A percentile compares a stretch with the other conserved stretches of the same genome.
Evolutionary conservation across 345 rosid species (phyloP).

Genomic region (Eucalyptus erythrocorys): DNA sequence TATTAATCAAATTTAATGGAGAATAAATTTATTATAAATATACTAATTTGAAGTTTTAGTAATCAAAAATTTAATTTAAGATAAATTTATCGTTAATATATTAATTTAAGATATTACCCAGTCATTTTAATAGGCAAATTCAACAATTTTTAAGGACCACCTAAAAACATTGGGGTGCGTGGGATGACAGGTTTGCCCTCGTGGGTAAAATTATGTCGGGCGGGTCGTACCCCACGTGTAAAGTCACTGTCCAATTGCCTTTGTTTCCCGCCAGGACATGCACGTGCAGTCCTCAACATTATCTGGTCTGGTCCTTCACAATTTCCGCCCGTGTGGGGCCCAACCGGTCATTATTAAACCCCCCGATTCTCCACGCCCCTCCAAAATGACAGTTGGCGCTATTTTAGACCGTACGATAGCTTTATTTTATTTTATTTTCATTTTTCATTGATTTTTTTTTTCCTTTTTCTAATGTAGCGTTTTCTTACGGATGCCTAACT

Average conservation of each 20-base stretch:
- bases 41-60: rapidly evolving
- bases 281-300: not conserved
- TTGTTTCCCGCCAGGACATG: not conserved
- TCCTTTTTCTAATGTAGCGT: not conserved
- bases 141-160: not conserved
- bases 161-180: not conserved
- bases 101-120: too few relatives aligned
- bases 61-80: not conserved
- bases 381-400: not conserved
- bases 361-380: not conserved
- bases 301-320: not conserved
- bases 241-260: not conserved
- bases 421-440: not conserved
- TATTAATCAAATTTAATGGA: rapidly evolving
- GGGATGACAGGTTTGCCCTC: not conserved
- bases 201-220: not conserved
- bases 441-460: too few relatives aligned
- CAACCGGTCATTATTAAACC: not conserved
- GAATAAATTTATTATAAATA: not conserved
- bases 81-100: too few relatives aligned
- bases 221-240: not conserved
- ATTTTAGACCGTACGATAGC: not conserved
- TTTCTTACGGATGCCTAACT: not conserved
- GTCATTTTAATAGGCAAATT: not conserved
- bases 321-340: not conserved